These are phyloP conservation scores for Dendrobium huoshanense DNA, from an alignment of 106 monocot genomes.

Conservation along the genomic window DNA sequence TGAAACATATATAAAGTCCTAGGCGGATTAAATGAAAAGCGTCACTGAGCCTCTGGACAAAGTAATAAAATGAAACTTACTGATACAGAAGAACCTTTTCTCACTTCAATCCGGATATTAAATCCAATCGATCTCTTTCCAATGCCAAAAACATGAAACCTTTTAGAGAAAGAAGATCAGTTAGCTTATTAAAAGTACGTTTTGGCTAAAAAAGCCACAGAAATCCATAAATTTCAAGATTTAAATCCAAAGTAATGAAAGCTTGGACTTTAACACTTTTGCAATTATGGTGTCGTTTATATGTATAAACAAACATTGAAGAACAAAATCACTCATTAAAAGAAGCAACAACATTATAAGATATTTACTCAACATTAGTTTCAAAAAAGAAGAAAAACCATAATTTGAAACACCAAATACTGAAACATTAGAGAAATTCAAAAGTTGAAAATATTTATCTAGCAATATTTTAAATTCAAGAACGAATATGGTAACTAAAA, in stretches of 20 bases:
- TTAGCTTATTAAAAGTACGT: not conserved
- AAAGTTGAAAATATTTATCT: not conserved
- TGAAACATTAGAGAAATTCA: not conserved
- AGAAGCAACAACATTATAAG: not conserved
- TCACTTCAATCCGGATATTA: constrained; percentile 71
- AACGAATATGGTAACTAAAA: not conserved
- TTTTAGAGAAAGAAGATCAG: constrained; percentile 18
- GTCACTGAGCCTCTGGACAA: too few species aligned
- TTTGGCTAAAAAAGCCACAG: not conserved
- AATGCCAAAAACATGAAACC: constrained; percentile 98
- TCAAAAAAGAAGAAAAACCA: too few species aligned
- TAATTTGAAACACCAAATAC: not conserved
- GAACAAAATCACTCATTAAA: not conserved
- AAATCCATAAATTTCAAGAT: not conserved
- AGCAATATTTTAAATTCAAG: not conserved
- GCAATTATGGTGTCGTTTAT: not conserved
- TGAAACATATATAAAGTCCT: not conserved
- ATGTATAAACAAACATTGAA: too few species aligned
- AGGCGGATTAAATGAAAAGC: not conserved
- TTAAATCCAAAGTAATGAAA: not conserved
- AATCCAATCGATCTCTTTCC: constrained; percentile 91
- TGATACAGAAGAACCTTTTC: constrained; percentile 75
- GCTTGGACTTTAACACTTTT: not conserved
- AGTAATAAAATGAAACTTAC: constrained; percentile 24
- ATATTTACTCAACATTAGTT: too few species aligned